Conservation (phyloP, 2,329 filamentous ascomycete genomes). For the Penicillium oxalicum region DNA sequence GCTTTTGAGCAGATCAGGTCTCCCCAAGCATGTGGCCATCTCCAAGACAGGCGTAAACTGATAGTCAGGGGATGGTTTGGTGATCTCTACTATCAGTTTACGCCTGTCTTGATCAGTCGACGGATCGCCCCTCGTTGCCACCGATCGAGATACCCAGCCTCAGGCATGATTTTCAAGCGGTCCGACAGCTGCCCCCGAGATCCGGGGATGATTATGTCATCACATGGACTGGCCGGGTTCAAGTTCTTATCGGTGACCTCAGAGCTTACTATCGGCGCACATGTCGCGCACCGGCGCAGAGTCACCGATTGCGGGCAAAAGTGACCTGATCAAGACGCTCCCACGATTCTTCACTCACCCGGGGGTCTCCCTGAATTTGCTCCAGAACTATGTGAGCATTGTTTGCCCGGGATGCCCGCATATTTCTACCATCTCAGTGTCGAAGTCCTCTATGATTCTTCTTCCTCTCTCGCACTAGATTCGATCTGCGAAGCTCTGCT, state of each 20-base stretch:
- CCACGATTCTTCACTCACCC: background rate
- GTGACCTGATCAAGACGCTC: no score
- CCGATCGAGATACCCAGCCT: background rate
- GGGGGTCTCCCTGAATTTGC: background rate
- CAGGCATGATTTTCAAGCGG: background rate
- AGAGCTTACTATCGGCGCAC: no score
- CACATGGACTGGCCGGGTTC: background rate
- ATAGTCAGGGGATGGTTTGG: no score
- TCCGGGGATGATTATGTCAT: background rate
- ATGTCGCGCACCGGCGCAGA: no score
- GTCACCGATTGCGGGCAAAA: no score
- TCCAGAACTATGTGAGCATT: conserved; percentile 21
- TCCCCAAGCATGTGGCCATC: no score
- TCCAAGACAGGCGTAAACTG: no score
- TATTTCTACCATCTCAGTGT: conserved; percentile 60
- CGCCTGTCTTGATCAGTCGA: no score
- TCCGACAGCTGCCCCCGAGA: background rate
- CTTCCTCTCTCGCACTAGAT: conserved; percentile 27
- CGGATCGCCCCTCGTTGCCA: background rate
- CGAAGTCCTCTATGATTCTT: conserved; percentile 45
- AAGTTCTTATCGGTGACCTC: no score
- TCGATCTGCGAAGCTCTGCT: conserved; percentile 34
- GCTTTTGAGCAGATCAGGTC: no score
- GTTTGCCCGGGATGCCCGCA: conserved; percentile 47
- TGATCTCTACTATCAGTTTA: no score